These are phyloP conservation scores for Pseudogymnoascus sp. DNA, from an alignment of 2,329 filamentous ascomycete species.

Conservation along the genomic window DNA sequence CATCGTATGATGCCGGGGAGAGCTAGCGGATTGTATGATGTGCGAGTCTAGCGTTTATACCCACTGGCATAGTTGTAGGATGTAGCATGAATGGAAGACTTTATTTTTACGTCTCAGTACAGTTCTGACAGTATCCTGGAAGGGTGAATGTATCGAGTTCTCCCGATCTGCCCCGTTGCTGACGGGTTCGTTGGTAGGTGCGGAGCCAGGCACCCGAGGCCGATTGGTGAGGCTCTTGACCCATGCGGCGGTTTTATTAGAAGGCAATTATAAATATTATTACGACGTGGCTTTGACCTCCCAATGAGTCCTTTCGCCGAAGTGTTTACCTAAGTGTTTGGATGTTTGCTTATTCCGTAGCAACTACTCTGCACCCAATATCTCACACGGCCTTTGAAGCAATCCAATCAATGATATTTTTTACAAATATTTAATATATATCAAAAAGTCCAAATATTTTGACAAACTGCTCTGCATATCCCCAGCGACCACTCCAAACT, in stretches of 20 bases:
- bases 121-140: neutral
- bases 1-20: conserved; percentile 16
- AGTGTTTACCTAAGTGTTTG: neutral
- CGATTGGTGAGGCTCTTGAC: neutral
- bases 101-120: neutral
- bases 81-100: neutral
- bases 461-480: neutral
- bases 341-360: neutral
- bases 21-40: conserved; percentile 16
- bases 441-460: neutral
- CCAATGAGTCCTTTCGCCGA: neutral
- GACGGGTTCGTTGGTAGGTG: neutral
- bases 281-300: neutral
- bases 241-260: neutral
- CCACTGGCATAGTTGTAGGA: conserved; percentile 4
- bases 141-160: neutral
- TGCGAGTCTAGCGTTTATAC: conserved; percentile 4
- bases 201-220: neutral
- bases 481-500: neutral
- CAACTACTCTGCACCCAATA: neutral
- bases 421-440: neutral
- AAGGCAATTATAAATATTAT: neutral
- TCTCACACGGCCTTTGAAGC: neutral
- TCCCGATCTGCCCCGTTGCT: neutral
- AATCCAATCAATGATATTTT: neutral